Base-by-base conservation (phyloP, 1,139 yeast genomes). In the Zygosaccharomyces sapae region DNA sequence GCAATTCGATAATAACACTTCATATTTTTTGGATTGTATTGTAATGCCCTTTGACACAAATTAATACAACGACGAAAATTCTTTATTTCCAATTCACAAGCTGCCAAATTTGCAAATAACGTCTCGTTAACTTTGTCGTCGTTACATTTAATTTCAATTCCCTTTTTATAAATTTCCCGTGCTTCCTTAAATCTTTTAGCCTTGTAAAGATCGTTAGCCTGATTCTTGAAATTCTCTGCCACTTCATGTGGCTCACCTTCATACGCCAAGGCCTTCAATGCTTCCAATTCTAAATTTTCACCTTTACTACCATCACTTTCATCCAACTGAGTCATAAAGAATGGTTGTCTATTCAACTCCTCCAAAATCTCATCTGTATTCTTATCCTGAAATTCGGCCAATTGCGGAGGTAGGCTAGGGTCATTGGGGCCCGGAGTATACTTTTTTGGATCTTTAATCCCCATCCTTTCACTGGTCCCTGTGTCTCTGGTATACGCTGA, bases 161-260 rank as follows among this genome's bases (percentile, higher is more conserved):
- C 97, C 63, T 86, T 83, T 29, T 84, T 81, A 62, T 92, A 92
- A 61, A 74, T 84, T 46, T 79, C 83, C 38, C 87, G 71, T 0
- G 98, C 99, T 54, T 80, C 80, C 50, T 78, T 75, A 67, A 77
- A 92, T 56, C 82, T 80, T 56, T 83, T 86, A 5, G 70, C 72
- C 63, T 79, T 83, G 69, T 76, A 92, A 52, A 87, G 79, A 19
- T 88, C 97, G 62, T 94, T 92, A 8, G 98, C 99, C 64, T 92
- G 97, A 53, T 79, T 83, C 56, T 89, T 89, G 72, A 90, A 92
- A 61, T 89, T 89, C 27, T 79, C 76, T 2, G 97, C 97, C 41
- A 90, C 73, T 61, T 92, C 98, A 58, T 85, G 81, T 0, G 97
- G 97, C 53, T 88, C 96, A 31, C 98, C 98, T 44, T 92, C 98